phyloP scores from a whole-genome alignment of 495 filamentous ascomycete species.

The Cryomyces antarcticus region DNA sequence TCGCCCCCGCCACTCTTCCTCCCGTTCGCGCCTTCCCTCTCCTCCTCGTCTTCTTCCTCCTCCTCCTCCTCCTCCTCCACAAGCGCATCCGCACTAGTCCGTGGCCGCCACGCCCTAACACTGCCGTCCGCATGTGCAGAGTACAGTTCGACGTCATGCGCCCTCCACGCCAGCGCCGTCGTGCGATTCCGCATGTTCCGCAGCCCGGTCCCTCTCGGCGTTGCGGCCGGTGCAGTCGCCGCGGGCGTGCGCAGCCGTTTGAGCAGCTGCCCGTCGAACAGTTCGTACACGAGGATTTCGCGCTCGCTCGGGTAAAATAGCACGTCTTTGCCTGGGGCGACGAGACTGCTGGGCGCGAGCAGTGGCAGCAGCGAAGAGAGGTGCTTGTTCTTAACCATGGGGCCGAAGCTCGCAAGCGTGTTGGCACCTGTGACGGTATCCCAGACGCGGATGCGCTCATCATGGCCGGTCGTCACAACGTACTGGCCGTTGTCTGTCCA shows the following conservation, averaged over 20 bases:
- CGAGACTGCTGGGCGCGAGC: slow-evolving; percentile 32
- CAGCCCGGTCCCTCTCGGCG: slow-evolving; percentile 9
- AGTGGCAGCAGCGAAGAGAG: slow-evolving; percentile 42
- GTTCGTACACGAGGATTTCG: slow-evolving; percentile 56
- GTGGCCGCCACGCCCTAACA: slow-evolving; percentile 37
- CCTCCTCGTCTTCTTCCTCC: slow-evolving; percentile 22
- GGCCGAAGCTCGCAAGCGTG: slow-evolving; percentile 65
- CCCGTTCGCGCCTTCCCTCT: slow-evolving; percentile 3
- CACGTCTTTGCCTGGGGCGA: slow-evolving; percentile 32
- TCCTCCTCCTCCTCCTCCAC: slow-evolving; percentile 20
- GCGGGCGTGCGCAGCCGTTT: slow-evolving; percentile 47
- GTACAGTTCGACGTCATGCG: slow-evolving; percentile 31
- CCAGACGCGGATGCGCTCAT: slow-evolving; percentile 70
- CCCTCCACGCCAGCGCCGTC: slow-evolving; percentile 52
- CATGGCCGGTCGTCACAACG: slow-evolving; percentile 61
- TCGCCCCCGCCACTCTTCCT: not conserved
- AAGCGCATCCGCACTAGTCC: slow-evolving; percentile 23
- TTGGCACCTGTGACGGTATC: slow-evolving; percentile 59
- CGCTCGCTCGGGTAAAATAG: slow-evolving; percentile 60
- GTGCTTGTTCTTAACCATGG: slow-evolving; percentile 48
- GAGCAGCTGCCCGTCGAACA: slow-evolving; percentile 52
- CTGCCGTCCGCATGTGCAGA: slow-evolving; percentile 37
- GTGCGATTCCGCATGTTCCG: slow-evolving; percentile 32
- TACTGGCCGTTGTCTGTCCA: slow-evolving; percentile 63
- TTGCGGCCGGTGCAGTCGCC: slow-evolving; percentile 18